These are phyloP conservation scores for Boeremia lycopersici DNA, from an alignment of 2,329 filamentous ascomycete species.

Conservation along the genomic window DNA sequence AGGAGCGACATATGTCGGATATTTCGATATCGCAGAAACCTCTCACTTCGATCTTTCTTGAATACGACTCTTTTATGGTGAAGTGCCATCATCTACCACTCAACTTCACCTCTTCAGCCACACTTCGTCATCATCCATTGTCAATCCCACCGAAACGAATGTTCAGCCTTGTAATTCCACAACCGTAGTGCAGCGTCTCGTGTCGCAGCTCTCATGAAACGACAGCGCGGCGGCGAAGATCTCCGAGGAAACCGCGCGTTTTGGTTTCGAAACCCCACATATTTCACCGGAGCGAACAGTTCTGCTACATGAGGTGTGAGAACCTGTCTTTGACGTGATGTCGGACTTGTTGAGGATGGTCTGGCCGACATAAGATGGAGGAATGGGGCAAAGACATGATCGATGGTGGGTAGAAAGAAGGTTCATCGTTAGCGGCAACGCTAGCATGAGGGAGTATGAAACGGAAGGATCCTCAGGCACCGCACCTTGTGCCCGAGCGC, in stretches of 20 bases:
- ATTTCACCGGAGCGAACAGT: neutral
- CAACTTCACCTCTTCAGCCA: constrained; percentile 7
- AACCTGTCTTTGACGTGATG: constrained; percentile 3
- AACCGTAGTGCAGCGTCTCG: constrained; percentile 4
- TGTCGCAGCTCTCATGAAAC: constrained; percentile 21
- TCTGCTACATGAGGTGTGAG: constrained; percentile 20
- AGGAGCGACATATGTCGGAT: no score
- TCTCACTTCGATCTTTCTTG: neutral
- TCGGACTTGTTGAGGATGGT: neutral
- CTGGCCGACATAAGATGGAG: constrained; percentile 4
- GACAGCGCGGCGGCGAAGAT: constrained; percentile 13
- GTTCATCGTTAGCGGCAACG: constrained; percentile 9
- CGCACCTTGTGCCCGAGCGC: neutral
- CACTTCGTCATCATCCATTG: neutral
- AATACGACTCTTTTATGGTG: neutral
- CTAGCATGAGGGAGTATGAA: constrained; percentile 10
- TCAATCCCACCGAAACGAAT: neutral
- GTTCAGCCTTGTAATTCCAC: neutral
- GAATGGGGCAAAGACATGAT: neutral
- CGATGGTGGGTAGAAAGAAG: constrained; percentile 13
- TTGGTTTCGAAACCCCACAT: constrained; percentile 32
- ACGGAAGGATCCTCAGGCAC: constrained; percentile 8
- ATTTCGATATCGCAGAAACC: no score
- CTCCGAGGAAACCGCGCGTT: constrained; percentile 18
- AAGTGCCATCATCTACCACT: neutral